These are phyloP conservation scores for Penicillium alfredii DNA, from an alignment of 495 filamentous ascomycete genomes.

Conservation along the genomic window DNA sequence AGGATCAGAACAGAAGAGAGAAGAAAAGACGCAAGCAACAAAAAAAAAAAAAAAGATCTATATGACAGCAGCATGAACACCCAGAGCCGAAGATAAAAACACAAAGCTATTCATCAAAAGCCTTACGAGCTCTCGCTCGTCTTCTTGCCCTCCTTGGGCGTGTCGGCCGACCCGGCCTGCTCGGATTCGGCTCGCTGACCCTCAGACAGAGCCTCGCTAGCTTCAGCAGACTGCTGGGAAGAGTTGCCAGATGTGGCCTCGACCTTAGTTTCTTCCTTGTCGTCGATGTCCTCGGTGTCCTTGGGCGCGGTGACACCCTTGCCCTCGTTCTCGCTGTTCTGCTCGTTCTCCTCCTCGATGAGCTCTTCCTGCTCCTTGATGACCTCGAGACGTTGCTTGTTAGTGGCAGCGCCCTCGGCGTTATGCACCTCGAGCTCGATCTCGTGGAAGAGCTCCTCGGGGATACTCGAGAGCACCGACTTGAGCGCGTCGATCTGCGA, in stretches of 20 bases:
- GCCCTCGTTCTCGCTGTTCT: conserved; percentile 68
- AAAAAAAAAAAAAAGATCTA: conserved; percentile 11
- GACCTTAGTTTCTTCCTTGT: conserved; percentile 50
- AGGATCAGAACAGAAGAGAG: conserved; percentile 19
- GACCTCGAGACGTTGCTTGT: conserved; percentile 98
- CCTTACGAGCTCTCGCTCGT: conserved; percentile 20
- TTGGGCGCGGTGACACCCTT: conserved; percentile 50
- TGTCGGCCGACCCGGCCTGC: conserved; percentile 19
- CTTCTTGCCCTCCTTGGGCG: conserved; percentile 28
- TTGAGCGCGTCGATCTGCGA: conserved; percentile 92
- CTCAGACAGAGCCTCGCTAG: conserved; percentile 38
- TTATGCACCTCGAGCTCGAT: conserved; percentile 98
- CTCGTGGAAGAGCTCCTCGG: conserved; percentile 98
- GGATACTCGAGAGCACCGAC: conserved; percentile 86
- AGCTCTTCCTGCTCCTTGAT: conserved; percentile 98
- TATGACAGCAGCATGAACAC: conserved; percentile 8
- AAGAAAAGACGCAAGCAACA: neutral
- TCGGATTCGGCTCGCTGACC: conserved; percentile 34
- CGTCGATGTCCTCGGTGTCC: conserved; percentile 78
- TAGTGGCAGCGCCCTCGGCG: conserved; percentile 94
- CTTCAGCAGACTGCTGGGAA: conserved; percentile 35
- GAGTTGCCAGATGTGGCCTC: conserved; percentile 19
- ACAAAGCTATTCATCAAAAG: conserved; percentile 5
- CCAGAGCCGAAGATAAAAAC: conserved; percentile 2
- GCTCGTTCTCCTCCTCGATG: conserved; percentile 93